Base-by-base conservation (phyloP, 129 eudicot genomes). In the Dittrichia graveolens region DNA sequence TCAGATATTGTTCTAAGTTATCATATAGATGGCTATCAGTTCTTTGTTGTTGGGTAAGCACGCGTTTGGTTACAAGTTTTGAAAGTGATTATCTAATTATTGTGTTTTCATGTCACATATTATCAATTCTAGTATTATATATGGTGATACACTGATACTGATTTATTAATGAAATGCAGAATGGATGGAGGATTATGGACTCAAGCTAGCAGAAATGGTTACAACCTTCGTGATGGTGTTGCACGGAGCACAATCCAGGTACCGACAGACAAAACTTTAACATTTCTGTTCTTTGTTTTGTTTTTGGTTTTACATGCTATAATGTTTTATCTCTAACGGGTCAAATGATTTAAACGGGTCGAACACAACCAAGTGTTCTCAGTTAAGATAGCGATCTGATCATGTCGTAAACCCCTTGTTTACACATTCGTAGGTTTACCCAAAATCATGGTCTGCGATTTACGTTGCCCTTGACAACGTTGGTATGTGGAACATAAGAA, bases 171-270 rank as follows among this genome's bases (percentile, higher is more conserved):
- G 34, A 18, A 71, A 73, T 75, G 34, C 85, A 94, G 99, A 79
- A 86, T 90, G 99, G 97, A 88, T 54, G 97, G 99, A 60, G 97
- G 99, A 57, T 78, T 68, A 57, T 94, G 99, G 99, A 88, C 83
- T 11, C 50, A 78, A 10, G 86, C 83, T 62, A 94, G 96, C 67
- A 82, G 95, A 77, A 78, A 58, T 42, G 78, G 83, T 65, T 94
- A 94, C 81, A 94, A 94, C 78, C 96, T 94, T 24, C 87, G 87
- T n/a, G 99, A 94, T 45, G 96, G 93, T 4, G 82, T 94, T 69
- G 78, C 88, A 3, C 97, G 99, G 3, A 73, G 80, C 78, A 94
- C 99, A 5, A 81, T 85, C 72, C 98, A 94, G 95, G 98, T 92
- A 67, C 61, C 37, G 35, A 2, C 41, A 72, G 60, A 59, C 60